Evolutionary conservation across 495 filamentous ascomycete genomes (phyloP).

Genomic region (Stereocaulon alpinum): DNA sequence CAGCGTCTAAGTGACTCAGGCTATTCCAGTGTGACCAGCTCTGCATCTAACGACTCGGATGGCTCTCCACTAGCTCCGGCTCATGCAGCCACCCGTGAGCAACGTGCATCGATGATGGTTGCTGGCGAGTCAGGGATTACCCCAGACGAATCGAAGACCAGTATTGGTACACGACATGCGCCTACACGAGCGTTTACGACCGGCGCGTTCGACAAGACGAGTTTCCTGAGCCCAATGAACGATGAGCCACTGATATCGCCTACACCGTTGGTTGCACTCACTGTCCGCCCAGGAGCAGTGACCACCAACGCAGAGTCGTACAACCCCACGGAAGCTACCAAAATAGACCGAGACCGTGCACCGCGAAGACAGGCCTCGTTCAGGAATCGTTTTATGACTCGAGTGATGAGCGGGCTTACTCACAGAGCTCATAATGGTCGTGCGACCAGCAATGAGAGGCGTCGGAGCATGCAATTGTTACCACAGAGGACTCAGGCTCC

Average conservation of each 20-base stretch:
- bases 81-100: slow-evolving; percentile 6
- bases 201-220: background rate
- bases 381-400: slow-evolving; percentile 16
- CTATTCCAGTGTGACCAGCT: background rate
- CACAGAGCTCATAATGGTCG: background rate
- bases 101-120: background rate
- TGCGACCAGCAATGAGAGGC: background rate
- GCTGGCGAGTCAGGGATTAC: background rate
- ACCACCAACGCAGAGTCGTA: background rate
- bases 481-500: background rate
- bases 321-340: background rate
- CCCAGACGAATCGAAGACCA: background rate
- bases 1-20: slow-evolving; percentile 2
- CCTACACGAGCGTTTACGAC: slow-evolving; percentile 4
- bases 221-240: slow-evolving; percentile 1
- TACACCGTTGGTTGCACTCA: background rate
- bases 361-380: slow-evolving; percentile 4
- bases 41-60: background rate
- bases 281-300: slow-evolving; percentile 1
- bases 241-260: background rate
- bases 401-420: slow-evolving; percentile 13
- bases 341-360: background rate
- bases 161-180: background rate
- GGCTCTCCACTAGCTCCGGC: background rate
- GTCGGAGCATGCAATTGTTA: background rate